phyloP scores from a whole-genome alignment of 1,139 yeast genomes.

The Kluyveromyces sp. region DNA sequence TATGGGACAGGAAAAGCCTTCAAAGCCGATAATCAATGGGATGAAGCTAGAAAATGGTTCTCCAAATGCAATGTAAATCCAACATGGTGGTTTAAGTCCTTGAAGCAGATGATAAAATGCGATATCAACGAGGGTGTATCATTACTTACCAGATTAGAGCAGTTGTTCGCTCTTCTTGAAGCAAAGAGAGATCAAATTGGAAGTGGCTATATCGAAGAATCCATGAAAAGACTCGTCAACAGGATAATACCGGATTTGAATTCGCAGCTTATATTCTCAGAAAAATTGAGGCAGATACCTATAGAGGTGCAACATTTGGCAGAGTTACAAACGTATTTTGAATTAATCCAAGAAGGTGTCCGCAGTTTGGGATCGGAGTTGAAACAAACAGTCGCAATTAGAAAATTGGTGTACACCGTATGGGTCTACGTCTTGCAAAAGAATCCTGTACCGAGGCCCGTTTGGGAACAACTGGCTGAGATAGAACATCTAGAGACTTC shows the following conservation, averaged over 20 bases:
- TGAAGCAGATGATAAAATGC: slow-evolving; percentile 12
- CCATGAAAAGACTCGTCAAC: slow-evolving; percentile 1
- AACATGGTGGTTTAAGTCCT: slow-evolving; percentile 11
- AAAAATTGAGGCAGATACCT: background rate
- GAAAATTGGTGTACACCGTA: slow-evolving; percentile 2
- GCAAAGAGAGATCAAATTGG: background rate
- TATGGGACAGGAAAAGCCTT: slow-evolving; percentile 8
- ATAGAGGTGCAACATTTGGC: background rate
- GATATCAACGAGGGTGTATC: slow-evolving; percentile 11
- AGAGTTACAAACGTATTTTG: background rate
- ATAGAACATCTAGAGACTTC: slow-evolving; percentile 2
- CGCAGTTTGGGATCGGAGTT: background rate
- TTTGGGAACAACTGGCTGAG: background rate
- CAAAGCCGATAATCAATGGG: slow-evolving; percentile 8
- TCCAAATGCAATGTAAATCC: slow-evolving; percentile 1
- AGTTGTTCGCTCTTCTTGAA: background rate
- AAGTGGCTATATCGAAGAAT: background rate
- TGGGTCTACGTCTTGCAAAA: background rate
- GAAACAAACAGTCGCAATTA: background rate
- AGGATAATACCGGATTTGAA: slow-evolving; percentile 4
- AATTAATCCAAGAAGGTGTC: background rate
- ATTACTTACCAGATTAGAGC: background rate
- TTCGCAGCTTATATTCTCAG: slow-evolving; percentile 1
- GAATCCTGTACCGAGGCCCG: background rate
- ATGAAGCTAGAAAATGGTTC: slow-evolving; percentile 8